Base-by-base conservation (phyloP, 208 protist genomes). In the Plasmodiophora brassicae region DNA sequence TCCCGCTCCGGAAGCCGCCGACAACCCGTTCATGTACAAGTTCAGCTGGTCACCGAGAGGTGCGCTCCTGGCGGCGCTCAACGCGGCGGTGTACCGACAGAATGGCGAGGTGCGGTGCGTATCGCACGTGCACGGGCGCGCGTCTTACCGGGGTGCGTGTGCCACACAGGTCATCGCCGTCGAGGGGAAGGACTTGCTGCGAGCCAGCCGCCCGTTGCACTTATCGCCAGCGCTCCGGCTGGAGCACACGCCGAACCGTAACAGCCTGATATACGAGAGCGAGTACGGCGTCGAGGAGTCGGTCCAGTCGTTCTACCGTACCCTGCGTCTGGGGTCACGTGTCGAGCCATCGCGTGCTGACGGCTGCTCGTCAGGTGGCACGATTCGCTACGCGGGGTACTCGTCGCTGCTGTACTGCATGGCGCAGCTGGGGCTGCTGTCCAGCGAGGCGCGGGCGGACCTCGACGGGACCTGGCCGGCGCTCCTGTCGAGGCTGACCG, bases 11-110 rank as follows among this genome's bases (percentile, higher is more conserved):
- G 84, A 86, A 86, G 84, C 84, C 10, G 84, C 45, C 20, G 46
- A 53, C n/a, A 86, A 86, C 43, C 84, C 84, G 20, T 86, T 86
- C 46, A 36, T 25, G 28, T 86, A 86, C 43, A 86, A 86, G 44
- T 86, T 86, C 28, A 71, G 46, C 50, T 86, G 84, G 84, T 71
- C 46, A 5, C 84, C 84, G 20, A 28, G 45, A 54, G 84, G 84
- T 25, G 84, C 50, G 20, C 20, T 86, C 28, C 25, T 53, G 20
- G 84, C 84, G 28, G 50, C 84, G 5, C 84, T 71, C 20, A 86
- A 86, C n/a, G 50, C 35, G 5, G 84, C 84, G 1, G 46, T 53
- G 1, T 86, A 54, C 43, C 28, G 36, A 57, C 5, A 57, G 20
- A 44, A 86, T 86, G 5, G 14, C 28, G 43, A 86, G 84, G 84